These are phyloP conservation scores for Arxiozyma telluris DNA, from an alignment of 1,139 yeast genomes.

Conservation along the genomic window DNA sequence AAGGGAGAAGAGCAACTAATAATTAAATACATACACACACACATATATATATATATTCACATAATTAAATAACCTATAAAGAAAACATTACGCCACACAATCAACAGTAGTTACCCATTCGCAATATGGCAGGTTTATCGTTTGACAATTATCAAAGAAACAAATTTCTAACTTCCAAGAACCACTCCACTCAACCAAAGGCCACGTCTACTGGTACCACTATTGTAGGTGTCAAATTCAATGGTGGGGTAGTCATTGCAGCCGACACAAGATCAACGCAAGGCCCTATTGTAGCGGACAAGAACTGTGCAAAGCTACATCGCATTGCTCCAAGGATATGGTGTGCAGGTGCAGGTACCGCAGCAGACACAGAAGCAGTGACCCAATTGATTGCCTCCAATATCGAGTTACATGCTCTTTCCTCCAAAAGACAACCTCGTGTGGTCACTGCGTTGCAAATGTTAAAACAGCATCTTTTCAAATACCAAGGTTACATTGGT, in stretches of 20 bases:
- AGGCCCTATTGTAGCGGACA: conserved; percentile 93
- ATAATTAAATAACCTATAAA: too few species aligned
- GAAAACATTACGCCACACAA: neutral
- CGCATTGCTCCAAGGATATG: conserved; percentile 87
- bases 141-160: conserved; percentile 93
- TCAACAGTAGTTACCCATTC: neutral
- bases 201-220: conserved; percentile 98
- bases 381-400: conserved; percentile 88
- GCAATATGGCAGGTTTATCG: conserved; percentile 76
- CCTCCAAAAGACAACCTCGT: conserved; percentile 78
- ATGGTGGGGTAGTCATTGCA: conserved; percentile 93
- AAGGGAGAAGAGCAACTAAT: too few species aligned
- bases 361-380: conserved; percentile 98
- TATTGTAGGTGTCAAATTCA: conserved; percentile 87
- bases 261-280: conserved; percentile 98
- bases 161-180: conserved; percentile 57
- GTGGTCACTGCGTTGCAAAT: conserved; percentile 89
- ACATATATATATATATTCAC: too few species aligned
- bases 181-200: conserved; percentile 59
- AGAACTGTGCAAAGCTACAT: conserved; percentile 94
- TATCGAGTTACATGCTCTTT: conserved; percentile 78
- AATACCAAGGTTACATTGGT: conserved; percentile 94
- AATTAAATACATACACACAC: neutral
- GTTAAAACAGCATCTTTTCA: conserved; percentile 89
- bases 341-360: conserved; percentile 99